These are phyloP conservation scores for Coemansia aciculifera DNA, from an alignment of 192 early-diverging fungal genomes.

Conservation along the genomic window DNA sequence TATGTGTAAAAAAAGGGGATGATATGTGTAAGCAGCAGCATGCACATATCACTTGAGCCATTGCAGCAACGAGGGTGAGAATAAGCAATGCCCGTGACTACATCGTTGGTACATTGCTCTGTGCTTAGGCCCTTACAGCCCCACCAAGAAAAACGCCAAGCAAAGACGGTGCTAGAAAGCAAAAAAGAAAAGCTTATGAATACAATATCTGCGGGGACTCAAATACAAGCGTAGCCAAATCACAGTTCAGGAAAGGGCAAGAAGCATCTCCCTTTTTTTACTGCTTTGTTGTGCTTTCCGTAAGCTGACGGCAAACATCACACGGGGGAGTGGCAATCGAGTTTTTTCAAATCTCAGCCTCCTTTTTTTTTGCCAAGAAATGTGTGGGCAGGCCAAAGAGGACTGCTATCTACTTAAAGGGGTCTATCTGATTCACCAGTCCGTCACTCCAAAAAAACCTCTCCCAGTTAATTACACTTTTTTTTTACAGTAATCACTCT, in stretches of 20 bases:
- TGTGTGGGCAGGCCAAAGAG: background rate
- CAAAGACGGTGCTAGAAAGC: background rate
- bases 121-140: no score
- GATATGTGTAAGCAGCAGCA: background rate
- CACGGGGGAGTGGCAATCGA: background rate
- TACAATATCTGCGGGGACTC: background rate
- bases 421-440: slow-evolving; percentile 1
- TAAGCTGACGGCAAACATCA: slow-evolving; percentile 16
- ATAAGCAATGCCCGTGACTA: background rate
- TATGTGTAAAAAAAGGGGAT: background rate
- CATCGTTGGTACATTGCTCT: background rate
- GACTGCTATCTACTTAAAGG: slow-evolving; percentile 7
- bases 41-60: slow-evolving; percentile 10
- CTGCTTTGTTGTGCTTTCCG: slow-evolving; percentile 5
- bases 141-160: background rate
- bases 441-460: background rate
- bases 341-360: background rate
- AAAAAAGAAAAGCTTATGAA: background rate
- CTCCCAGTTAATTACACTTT: background rate
- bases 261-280: background rate
- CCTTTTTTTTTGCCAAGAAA: slow-evolving; percentile 12
- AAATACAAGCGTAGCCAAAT: background rate
- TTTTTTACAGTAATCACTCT: slow-evolving; percentile 1
- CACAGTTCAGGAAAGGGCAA: background rate
- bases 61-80: background rate